phyloP scores from a whole-genome alignment of 805 yeast genomes.

The Ogataea saltuana region DNA sequence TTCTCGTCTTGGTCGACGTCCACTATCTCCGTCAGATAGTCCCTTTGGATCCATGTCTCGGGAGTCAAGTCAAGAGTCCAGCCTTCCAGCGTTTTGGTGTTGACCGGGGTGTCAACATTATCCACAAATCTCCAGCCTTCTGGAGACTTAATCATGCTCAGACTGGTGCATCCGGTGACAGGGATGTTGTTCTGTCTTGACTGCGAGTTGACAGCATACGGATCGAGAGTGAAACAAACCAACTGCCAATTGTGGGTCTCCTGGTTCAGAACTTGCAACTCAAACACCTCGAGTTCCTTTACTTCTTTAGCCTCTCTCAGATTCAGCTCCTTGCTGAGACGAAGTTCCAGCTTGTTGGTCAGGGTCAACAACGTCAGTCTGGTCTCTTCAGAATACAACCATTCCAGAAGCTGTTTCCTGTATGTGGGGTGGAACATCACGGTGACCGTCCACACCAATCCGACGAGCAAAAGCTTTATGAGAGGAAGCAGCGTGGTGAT shows the following conservation, averaged over 20 bases:
- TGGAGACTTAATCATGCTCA: constrained; percentile 56
- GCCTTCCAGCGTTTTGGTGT: constrained; percentile 31
- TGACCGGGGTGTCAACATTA: constrained; percentile 9
- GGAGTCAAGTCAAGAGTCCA: constrained; percentile 75
- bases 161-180: constrained; percentile 28
- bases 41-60: constrained; percentile 57
- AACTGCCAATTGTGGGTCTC: constrained; percentile 60
- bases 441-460: constrained; percentile 50
- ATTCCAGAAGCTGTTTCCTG: constrained; percentile 47
- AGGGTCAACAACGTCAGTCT: constrained; percentile 49
- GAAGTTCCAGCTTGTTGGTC: constrained; percentile 50
- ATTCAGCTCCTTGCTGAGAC: constrained; percentile 41
- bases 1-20: constrained; percentile 71
- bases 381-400: constrained; percentile 63
- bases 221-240: constrained; percentile 57
- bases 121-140: constrained; percentile 53
- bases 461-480: constrained; percentile 37
- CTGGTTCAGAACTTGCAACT: constrained; percentile 56
- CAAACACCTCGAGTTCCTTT: constrained; percentile 63
- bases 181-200: constrained; percentile 36
- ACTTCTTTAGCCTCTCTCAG: constrained; percentile 41
- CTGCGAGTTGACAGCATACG: constrained; percentile 51
- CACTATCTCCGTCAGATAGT: constrained; percentile 52
- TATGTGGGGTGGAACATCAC: constrained; percentile 54
- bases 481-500: constrained; percentile 27